A percentile compares a stretch with the other conserved stretches of the same genome.
These are phyloP conservation scores for Cairneyella variabilis DNA, from an alignment of 495 filamentous ascomycete genomes.

Conservation along the genomic window DNA sequence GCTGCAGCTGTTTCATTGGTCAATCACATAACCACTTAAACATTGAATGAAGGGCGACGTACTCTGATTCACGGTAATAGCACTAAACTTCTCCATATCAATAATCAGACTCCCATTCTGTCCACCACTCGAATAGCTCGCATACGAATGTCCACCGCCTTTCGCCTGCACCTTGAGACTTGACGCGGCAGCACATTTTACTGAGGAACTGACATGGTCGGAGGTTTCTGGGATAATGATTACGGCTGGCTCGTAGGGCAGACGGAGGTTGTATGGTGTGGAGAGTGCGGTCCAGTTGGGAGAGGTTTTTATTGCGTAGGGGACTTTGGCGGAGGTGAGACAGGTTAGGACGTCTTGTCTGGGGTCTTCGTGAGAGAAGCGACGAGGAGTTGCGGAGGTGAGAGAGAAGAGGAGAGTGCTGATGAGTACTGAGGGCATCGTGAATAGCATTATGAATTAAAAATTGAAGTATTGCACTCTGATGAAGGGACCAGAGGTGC, in stretches of 20 bases:
- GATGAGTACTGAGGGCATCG: too few species aligned
- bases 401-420: not conserved
- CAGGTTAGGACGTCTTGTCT: constrained; percentile 8
- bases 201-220: constrained; percentile 53
- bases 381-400: not conserved
- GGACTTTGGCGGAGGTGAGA: constrained; percentile 6
- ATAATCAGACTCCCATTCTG: constrained; percentile 53
- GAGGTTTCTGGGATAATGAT: constrained; percentile 56
- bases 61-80: constrained; percentile 33
- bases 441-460: too few species aligned
- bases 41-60: constrained; percentile 4
- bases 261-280: constrained; percentile 60
- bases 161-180: constrained; percentile 62
- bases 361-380: too few species aligned
- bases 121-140: constrained; percentile 49
- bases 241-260: constrained; percentile 55
- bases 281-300: constrained; percentile 29
- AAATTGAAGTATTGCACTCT: too few species aligned
- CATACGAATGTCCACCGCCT: constrained; percentile 73
- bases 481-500: too few species aligned
- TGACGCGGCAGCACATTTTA: constrained; percentile 53
- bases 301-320: constrained; percentile 5
- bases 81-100: constrained; percentile 48
- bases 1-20: constrained; percentile 14
- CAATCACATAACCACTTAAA: too few species aligned